Evolutionary conservation across 768 basidiomycete genomes (phyloP).

Genomic region (Astraeus odoratus): DNA sequence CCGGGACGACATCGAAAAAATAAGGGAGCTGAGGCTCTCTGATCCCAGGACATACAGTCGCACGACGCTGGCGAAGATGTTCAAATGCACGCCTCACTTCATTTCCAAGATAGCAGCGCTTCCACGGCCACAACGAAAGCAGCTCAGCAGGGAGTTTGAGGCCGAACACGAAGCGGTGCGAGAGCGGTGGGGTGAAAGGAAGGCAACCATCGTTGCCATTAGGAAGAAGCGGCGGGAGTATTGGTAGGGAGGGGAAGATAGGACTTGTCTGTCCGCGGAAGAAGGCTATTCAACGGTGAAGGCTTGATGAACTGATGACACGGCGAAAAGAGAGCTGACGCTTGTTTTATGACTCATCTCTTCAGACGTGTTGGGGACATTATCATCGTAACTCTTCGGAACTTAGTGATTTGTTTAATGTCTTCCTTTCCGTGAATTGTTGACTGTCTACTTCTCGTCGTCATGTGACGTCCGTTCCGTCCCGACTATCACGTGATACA

Average conservation of each 20-base stretch:
- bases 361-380: too few species aligned
- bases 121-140: constrained; percentile 41
- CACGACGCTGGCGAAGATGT: constrained; percentile 64
- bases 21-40: constrained; percentile 49
- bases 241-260: constrained; percentile 45
- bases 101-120: constrained; percentile 61
- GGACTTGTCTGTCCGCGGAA: not conserved
- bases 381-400: not conserved
- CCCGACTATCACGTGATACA: not conserved
- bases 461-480: not conserved
- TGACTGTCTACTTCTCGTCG: not conserved
- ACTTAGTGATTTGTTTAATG: not conserved
- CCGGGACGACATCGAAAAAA: constrained; percentile 46
- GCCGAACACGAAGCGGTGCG: constrained; percentile 39
- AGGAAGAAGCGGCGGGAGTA: constrained; percentile 58
- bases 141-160: constrained; percentile 37
- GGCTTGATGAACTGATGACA: not conserved
- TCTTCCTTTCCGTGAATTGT: too few species aligned
- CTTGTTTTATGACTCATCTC: not conserved
- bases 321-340: not conserved
- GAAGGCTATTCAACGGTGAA: not conserved
- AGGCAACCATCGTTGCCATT: constrained; percentile 55
- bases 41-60: constrained; percentile 59
- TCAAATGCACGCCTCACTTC: constrained; percentile 64
- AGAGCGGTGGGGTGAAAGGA: constrained; percentile 67